Evolutionary conservation across 768 basidiomycete genomes (phyloP), one percentile per base, ranked within the genome.

Genomic region (Xerocomellus chrysenteron): DNA sequence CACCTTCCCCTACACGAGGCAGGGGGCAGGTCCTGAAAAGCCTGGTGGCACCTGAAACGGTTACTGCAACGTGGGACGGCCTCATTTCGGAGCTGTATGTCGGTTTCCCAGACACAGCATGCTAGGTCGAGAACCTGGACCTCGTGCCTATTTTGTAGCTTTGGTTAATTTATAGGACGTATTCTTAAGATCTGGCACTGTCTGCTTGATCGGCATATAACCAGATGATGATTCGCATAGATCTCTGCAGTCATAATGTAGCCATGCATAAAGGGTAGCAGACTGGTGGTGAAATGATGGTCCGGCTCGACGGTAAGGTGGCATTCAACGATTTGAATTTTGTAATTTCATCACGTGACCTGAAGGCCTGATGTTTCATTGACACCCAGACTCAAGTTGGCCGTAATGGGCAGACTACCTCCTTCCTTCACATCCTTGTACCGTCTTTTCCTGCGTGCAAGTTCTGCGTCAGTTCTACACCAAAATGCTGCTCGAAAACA

Each of bases 391-490:
- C 6, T 9, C 13, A 2, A 16, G 1, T 10, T 8, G 26, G 19
- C 4, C 11, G n/a, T 13, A 16, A 65, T 68, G 68, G 21, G 6
- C 28, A 32, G 5, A 8, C 62, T 76, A 16, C 74, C 76, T 0
- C 39, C 71, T 7, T 63, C 68, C 16, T 81, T 88, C 59, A 82
- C 68, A 12, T 84, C 84, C 56, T 64, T 85, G 2, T 88, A 88
- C 59, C 79, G 86, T 16, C 74, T 88, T 6, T 77, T 83, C 59
- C 71, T 87, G 32, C 78, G 86, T 37, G 76, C 82, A 21, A 73
- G 73, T 21, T 81, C 84, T 19, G 81, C 83, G 12, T 76, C 86
- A 2, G 85, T 87, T 19, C 73, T 87, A 11, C 79, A 85, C 56
- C 77, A 85, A 28, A 67, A 65, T 9, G 58, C 61, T 9, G 76